Conservation (phyloP, 306 rosid species). For the Trifolium pratense region DNA sequence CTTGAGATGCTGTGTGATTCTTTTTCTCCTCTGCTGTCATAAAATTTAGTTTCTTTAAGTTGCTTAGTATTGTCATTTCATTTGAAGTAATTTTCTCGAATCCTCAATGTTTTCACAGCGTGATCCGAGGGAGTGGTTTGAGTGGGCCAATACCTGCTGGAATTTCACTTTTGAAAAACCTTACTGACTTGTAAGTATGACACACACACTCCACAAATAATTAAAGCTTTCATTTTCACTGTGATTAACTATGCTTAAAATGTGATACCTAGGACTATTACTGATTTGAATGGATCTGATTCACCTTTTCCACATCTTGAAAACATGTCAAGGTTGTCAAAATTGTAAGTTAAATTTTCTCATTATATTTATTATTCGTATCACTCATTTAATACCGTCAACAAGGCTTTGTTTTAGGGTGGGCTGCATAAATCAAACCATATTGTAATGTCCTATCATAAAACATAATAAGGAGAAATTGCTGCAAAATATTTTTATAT, state of each 20-base stretch:
- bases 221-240: neutral
- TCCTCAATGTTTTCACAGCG: conserved; percentile 37
- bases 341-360: conserved; percentile 54
- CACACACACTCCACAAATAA: neutral
- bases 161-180: conserved; percentile 52
- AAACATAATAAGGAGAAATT: conserved; percentile 7
- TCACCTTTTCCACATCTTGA: conserved; percentile 58
- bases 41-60: neutral
- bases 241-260: conserved; percentile 10
- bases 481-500: neutral
- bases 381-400: neutral
- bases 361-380: neutral
- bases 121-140: conserved; percentile 70
- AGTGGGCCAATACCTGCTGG: conserved; percentile 74
- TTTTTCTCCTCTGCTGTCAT: neutral
- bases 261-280: conserved; percentile 61
- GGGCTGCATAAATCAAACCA: neutral
- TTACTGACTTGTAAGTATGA: conserved; percentile 63
- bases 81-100: conserved; percentile 4
- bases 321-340: conserved; percentile 43
- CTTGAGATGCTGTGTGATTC: conserved; percentile 55
- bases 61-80: neutral
- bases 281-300: conserved; percentile 63
- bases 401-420: neutral
- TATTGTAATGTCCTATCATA: neutral